phyloP scores from a whole-genome alignment of 371 early-diverging fungal genomes.

The Mortierella sp. region DNA sequence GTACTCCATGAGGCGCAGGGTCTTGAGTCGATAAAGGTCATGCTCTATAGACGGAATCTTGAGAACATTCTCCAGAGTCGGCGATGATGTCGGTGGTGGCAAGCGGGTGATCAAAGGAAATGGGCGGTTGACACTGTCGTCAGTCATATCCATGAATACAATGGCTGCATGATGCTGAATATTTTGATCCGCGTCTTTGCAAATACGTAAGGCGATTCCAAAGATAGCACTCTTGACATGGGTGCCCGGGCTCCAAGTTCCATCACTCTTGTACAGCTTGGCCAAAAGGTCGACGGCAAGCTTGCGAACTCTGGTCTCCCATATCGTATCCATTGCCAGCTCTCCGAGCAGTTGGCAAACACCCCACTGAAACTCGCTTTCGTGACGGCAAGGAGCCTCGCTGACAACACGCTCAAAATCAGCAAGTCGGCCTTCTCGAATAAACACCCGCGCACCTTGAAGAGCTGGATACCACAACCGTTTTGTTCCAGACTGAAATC shows the following conservation, averaged over 20 bases:
- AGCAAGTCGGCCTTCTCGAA: not conserved
- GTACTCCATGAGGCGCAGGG: not conserved
- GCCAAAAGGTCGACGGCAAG: not conserved
- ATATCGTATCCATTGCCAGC: not conserved
- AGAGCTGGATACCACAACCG: not conserved
- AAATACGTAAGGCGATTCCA: too few species aligned
- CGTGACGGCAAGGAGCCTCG: not conserved
- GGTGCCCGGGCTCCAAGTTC: not conserved
- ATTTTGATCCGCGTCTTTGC: too few species aligned
- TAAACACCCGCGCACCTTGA: not conserved
- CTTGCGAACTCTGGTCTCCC: not conserved
- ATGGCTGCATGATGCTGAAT: too few species aligned
- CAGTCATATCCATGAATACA: too few species aligned
- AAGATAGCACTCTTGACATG: too few species aligned
- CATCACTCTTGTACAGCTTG: not conserved
- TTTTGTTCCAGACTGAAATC: not conserved
- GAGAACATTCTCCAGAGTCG: not conserved
- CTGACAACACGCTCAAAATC: not conserved
- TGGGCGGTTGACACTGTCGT: too few species aligned
- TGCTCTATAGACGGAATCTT: not conserved
- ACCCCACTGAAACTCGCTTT: slow-evolving; percentile 13
- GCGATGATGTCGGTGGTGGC: not conserved
- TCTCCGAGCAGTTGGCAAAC: slow-evolving; percentile 16
- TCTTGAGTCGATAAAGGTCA: not conserved
- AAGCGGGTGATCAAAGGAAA: too few species aligned